Conservation (phyloP, 2,329 filamentous ascomycete genomes). For the Exophiala spinifera region DNA sequence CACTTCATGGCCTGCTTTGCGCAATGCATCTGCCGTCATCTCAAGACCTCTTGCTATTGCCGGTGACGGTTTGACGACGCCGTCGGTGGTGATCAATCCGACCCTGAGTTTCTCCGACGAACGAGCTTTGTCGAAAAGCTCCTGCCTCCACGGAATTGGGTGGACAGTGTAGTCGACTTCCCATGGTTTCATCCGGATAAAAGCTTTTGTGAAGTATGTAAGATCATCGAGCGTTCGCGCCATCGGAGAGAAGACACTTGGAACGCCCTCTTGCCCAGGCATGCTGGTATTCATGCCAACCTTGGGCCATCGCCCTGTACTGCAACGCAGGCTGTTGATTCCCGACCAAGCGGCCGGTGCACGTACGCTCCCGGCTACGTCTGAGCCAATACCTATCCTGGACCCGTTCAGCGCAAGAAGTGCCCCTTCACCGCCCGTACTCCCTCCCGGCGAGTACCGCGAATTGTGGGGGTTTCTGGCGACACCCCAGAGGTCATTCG, state of each 20-base stretch:
- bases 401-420: constrained; percentile 77
- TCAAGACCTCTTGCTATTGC: constrained; percentile 76
- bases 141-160: constrained; percentile 72
- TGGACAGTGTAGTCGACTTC: constrained; percentile 83
- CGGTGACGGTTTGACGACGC: constrained; percentile 80
- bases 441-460: constrained; percentile 85
- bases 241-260: constrained; percentile 91
- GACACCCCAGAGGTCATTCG: constrained; percentile 76
- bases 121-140: constrained; percentile 56
- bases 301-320: constrained; percentile 87
- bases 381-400: constrained; percentile 83
- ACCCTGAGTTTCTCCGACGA: constrained; percentile 59
- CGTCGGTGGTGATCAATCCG: constrained; percentile 73
- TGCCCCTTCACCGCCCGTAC: constrained; percentile 79
- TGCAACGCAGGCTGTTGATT: constrained; percentile 82
- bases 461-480: constrained; percentile 77
- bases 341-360: constrained; percentile 86
- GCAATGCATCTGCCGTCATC: constrained; percentile 66
- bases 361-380: constrained; percentile 85
- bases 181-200: constrained; percentile 84
- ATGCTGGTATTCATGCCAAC: constrained; percentile 80
- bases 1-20: constrained; percentile 71
- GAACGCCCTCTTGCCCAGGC: constrained; percentile 86
- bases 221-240: constrained; percentile 78
- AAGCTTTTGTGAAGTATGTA: constrained; percentile 73